phyloP scores from a whole-genome alignment of 495 filamentous ascomycete genomes.

The Penicillium ochrochloron region DNA sequence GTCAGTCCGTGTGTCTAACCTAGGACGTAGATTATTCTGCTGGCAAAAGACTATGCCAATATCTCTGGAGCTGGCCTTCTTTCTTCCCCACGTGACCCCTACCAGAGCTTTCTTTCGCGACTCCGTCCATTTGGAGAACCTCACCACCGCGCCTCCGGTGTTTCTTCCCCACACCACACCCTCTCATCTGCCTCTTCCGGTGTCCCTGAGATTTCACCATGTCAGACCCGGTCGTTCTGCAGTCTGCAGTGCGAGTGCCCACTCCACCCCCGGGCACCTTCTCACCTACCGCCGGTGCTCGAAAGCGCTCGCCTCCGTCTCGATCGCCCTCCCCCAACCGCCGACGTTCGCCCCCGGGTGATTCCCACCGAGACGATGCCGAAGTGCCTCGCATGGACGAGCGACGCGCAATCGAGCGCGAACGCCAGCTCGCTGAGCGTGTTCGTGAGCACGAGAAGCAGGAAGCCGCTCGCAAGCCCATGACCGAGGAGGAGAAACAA shows the following conservation, averaged over 20 bases:
- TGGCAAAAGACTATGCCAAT: neutral
- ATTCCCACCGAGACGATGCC: constrained; percentile 37
- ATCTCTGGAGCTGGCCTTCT: neutral
- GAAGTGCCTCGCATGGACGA: constrained; percentile 57
- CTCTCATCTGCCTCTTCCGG: constrained; percentile 8
- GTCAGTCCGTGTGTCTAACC: neutral
- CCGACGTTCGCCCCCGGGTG: constrained; percentile 60
- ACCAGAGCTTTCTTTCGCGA: constrained; percentile 39
- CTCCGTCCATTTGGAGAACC: constrained; percentile 16
- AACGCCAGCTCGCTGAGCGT: constrained; percentile 65
- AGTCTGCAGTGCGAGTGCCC: constrained; percentile 70
- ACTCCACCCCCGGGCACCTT: constrained; percentile 64
- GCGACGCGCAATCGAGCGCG: constrained; percentile 61
- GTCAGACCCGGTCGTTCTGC: constrained; percentile 57
- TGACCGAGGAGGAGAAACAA: constrained; percentile 84
- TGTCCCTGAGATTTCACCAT: constrained; percentile 33
- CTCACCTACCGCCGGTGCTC: constrained; percentile 53
- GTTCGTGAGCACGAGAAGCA: constrained; percentile 59
- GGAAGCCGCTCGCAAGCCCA: constrained; percentile 57
- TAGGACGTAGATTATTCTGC: neutral
- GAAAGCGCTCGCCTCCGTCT: constrained; percentile 66
- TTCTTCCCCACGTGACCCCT: constrained; percentile 30
- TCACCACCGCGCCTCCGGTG: constrained; percentile 22
- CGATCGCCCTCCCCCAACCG: constrained; percentile 68
- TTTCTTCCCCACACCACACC: constrained; percentile 7